Base-by-base conservation (phyloP, 2,329 filamentous ascomycete genomes). In the Orbilia oligospora region DNA sequence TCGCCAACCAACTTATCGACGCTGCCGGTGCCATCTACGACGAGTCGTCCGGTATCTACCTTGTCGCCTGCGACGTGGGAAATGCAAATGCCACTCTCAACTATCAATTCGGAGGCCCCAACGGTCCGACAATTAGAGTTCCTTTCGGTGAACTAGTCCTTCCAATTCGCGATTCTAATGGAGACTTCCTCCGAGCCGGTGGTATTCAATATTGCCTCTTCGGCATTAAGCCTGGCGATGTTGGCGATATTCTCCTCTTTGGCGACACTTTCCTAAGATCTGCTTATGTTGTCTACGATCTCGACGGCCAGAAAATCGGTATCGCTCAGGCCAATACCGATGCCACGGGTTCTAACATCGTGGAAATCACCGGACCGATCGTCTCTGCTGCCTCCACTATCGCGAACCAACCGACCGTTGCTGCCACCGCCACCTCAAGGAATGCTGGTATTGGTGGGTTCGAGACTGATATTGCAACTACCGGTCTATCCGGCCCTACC, bases 211-310 rank as follows among this genome's bases (percentile, higher is more conserved):
- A 85, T 89, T n/a, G 93, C 91, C 80, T 86, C 90, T 48, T 92
- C 93, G 91, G 73, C 71, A 88, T 93, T 79, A 87, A 88, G 1
- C 89, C 90, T n/a, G 0, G 87, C 87, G 5, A 80, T 83, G 0
- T 86, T 87, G 38, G 87, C 88, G 20, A 87, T 87, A 61, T 88
- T 92, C 1, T 75, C 76, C 68, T 85, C 30, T 77, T 94, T 33
- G 92, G 92, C 16, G 92, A 93, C 83, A 92, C 91, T 0, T 94
- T 94, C 83, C 85, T 94, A 69, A 87, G 92, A 61, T 91, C 90
- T 44, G 91, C 91, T 0, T 94, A 94, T 81, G 88, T 93, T 9
- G 91, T 94, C 9, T 93, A 92, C 83, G 91, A 93, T 83, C 86
- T 93, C 18, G 88, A 87, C 61, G 67, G 67, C 33, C 36, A 58